phyloP scores from a whole-genome alignment of 2,329 filamentous ascomycete genomes.

The Venturia effusa region DNA sequence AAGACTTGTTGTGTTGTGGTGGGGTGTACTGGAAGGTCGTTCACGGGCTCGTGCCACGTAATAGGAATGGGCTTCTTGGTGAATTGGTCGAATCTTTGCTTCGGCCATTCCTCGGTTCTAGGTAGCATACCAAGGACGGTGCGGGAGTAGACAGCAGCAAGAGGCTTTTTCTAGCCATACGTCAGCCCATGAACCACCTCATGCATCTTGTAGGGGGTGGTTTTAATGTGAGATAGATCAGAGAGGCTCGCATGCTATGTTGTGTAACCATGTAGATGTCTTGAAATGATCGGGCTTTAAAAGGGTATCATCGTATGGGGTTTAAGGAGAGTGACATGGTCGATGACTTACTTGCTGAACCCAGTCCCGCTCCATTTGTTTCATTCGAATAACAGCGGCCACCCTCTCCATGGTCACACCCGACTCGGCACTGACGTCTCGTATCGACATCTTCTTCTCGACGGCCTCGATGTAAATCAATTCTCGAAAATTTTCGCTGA shows the following conservation, averaged over 20 bases:
- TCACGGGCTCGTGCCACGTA: conserved; percentile 48
- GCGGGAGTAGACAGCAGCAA: conserved; percentile 66
- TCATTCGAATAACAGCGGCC: conserved; percentile 73
- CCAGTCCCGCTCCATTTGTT: conserved; percentile 77
- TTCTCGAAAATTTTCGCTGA: conserved; percentile 63
- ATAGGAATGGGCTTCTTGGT: conserved; percentile 23
- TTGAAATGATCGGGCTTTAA: conserved; percentile 98
- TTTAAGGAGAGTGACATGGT: not conserved
- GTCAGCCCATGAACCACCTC: not conserved
- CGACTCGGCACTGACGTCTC: conserved; percentile 65
- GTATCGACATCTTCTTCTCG: conserved; percentile 54
- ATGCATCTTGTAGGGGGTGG: conserved; percentile 12
- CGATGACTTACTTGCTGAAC: conserved; percentile 54
- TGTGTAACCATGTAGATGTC: conserved; percentile 84
- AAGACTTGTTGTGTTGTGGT: conserved; percentile 46
- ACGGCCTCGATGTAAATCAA: conserved; percentile 63
- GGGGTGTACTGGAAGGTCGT: conserved; percentile 51
- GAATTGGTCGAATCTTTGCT: not conserved
- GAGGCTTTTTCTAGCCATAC: conserved; percentile 53
- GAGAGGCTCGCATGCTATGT: conserved; percentile 54
- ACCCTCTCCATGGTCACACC: conserved; percentile 75
- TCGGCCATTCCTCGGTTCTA: conserved; percentile 27
- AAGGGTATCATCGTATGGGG: conserved; percentile 57
- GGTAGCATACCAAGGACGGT: conserved; percentile 76
- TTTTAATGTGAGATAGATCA: conserved; percentile 37